A percentile compares a stretch with the other conserved stretches of the same genome.
These are phyloP conservation scores for Tylopilus sp. DNA, from an alignment of 768 basidiomycete species.

Conservation along the genomic window DNA sequence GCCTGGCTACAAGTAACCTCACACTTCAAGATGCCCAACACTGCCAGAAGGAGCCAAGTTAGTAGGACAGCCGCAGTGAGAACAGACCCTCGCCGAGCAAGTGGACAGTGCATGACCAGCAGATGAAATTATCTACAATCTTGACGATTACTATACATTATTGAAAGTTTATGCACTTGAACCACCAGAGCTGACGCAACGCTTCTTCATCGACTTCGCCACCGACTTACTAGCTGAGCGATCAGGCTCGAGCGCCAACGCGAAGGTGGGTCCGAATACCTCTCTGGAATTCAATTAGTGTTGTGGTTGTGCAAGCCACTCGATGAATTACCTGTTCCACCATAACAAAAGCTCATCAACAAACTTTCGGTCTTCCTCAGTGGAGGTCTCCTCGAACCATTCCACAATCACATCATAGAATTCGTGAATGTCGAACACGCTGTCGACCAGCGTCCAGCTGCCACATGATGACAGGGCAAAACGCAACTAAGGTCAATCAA, in stretches of 20 bases:
- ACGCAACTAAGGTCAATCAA: background rate
- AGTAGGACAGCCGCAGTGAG: no score
- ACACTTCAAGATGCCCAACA: no score
- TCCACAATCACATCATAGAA: conserved; percentile 3
- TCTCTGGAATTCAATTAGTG: background rate
- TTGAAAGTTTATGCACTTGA: no score
- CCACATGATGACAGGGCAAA: background rate
- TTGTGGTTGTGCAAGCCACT: background rate
- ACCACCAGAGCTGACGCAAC: background rate
- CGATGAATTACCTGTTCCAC: background rate
- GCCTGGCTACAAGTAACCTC: no score
- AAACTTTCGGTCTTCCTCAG: background rate
- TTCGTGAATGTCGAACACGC: background rate
- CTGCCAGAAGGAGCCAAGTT: no score
- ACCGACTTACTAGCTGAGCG: background rate
- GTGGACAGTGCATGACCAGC: no score
- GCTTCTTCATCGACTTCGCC: background rate
- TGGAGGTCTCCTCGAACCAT: background rate
- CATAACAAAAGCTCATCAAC: background rate
- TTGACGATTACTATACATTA: no score
- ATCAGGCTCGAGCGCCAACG: background rate
- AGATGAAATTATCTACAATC: no score
- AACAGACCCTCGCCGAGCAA: no score
- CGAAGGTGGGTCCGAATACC: background rate
- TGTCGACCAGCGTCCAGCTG: background rate